Conservation (phyloP, 345 rosid genomes). For the Euphorbia peplus region DNA sequence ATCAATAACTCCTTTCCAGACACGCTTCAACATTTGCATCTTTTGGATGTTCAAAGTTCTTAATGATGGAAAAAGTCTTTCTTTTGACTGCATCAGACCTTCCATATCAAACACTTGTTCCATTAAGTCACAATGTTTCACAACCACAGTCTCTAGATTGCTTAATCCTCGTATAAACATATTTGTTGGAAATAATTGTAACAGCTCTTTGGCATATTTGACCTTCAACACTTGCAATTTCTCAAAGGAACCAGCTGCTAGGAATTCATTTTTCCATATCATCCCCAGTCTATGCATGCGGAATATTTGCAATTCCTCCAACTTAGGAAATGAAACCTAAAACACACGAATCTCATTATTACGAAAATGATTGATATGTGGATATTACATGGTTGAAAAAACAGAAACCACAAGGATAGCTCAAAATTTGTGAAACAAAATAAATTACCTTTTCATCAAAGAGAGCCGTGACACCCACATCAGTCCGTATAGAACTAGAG, state of each 20-base stretch:
- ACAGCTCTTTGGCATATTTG: no score
- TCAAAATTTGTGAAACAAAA: background rate
- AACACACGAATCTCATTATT: no score
- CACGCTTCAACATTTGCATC: slow-evolving; percentile 6
- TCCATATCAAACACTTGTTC: slow-evolving; percentile 19
- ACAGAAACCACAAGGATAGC: no score
- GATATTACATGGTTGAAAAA: no score
- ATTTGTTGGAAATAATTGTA: slow-evolving; percentile 17
- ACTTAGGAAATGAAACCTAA: no score
- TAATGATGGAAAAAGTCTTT: background rate
- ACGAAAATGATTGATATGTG: no score
- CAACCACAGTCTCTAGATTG: background rate
- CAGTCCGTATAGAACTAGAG: background rate
- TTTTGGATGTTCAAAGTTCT: background rate
- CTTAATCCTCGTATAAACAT: background rate
- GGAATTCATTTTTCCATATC: no score
- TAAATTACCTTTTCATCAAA: slow-evolving; percentile 10
- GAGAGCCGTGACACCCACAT: background rate
- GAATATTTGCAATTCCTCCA: no score
- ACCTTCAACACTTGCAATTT: no score
- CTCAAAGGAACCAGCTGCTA: no score
- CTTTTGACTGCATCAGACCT: background rate
- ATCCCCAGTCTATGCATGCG: no score
- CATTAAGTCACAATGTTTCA: background rate
- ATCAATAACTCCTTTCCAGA: slow-evolving; percentile 18